Conservation (phyloP, 805 yeast genomes). For the Suhomyces vadensis region DNA sequence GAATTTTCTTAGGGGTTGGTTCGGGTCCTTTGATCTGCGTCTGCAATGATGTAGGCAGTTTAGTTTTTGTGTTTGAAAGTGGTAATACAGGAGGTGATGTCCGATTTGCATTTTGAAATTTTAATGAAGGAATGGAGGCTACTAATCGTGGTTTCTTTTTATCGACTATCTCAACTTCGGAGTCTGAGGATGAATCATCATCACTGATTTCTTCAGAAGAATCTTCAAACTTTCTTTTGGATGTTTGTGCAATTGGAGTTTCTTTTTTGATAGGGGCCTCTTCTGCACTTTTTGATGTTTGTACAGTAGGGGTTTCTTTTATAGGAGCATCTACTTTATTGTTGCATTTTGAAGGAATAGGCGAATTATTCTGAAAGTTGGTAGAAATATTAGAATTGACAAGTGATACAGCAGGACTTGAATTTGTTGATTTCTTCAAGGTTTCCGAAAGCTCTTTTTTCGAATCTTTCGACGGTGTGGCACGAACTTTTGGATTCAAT, state of each 20-base stretch:
- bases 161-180: conserved; percentile 13
- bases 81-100: background rate
- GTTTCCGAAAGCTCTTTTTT: background rate
- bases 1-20: background rate
- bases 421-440: background rate
- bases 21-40: background rate
- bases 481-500: background rate
- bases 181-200: conserved; percentile 21
- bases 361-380: background rate
- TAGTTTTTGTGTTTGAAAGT: background rate
- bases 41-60: background rate
- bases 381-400: background rate
- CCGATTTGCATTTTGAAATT: background rate
- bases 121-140: conserved; percentile 10
- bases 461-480: background rate
- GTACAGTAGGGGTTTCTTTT: conserved; percentile 8
- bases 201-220: conserved; percentile 20
- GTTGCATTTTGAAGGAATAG: background rate
- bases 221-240: conserved; percentile 14
- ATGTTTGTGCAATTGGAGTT: conserved; percentile 6
- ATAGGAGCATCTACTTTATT: conserved; percentile 2
- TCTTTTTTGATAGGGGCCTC: conserved; percentile 4
- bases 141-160: conserved; percentile 24
- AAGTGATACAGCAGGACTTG: background rate
- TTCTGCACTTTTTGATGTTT: conserved; percentile 11